These are phyloP conservation scores for Zhuliangozyma parablackwelliae DNA, from an alignment of 1,139 yeast species.

Conservation along the genomic window DNA sequence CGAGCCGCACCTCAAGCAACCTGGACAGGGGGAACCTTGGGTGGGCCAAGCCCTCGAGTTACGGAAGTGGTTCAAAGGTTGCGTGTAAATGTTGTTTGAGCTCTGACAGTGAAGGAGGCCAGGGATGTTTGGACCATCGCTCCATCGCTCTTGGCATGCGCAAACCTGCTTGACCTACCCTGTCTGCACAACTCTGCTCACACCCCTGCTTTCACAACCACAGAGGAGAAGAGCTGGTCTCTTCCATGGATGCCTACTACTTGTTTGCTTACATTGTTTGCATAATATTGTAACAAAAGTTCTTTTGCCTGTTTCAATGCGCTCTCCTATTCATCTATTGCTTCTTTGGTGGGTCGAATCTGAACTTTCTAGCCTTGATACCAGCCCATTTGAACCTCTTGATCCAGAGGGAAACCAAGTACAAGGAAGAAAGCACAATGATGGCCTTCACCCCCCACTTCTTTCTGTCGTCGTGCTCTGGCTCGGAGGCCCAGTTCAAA, in stretches of 20 bases:
- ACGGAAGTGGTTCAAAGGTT: too few species aligned
- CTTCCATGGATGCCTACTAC: background rate
- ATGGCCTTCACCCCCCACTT: slow-evolving; percentile 93
- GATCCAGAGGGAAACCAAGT: slow-evolving; percentile 82
- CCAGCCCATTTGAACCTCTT: slow-evolving; percentile 99
- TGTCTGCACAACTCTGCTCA: too few species aligned
- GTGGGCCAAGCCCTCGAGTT: too few species aligned
- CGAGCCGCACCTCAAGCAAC: too few species aligned
- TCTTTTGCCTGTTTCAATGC: background rate
- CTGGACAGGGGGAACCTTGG: too few species aligned
- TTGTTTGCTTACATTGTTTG: too few species aligned
- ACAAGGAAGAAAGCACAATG: slow-evolving; percentile 72
- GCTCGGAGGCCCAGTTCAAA: slow-evolving; percentile 98
- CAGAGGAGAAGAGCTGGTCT: background rate
- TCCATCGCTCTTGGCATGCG: too few species aligned
- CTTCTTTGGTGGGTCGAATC: slow-evolving; percentile 75
- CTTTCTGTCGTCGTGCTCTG: slow-evolving; percentile 98
- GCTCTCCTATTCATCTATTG: slow-evolving; percentile 7
- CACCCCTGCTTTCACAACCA: too few species aligned
- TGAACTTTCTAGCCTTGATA: slow-evolving; percentile 91
- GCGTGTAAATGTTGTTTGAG: too few species aligned
- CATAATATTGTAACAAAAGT: background rate
- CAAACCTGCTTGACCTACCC: too few species aligned
- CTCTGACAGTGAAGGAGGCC: too few species aligned
- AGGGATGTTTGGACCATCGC: too few species aligned